Evolutionary conservation across 768 basidiomycete species (phyloP), one percentile per base, ranked within the genome.

Genomic region (Phanerochaete sordida): DNA sequence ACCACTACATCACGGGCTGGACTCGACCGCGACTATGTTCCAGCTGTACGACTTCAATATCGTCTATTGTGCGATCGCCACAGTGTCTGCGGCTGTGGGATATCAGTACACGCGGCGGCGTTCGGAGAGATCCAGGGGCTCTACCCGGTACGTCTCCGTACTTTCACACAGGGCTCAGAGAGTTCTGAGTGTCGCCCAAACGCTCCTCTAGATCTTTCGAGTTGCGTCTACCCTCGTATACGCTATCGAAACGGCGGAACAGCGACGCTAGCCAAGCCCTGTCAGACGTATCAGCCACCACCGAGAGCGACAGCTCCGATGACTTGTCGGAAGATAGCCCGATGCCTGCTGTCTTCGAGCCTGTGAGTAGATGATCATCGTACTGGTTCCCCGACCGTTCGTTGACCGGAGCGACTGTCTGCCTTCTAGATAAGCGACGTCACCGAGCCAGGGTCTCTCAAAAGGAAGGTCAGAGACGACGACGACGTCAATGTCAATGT

Each of bases 31-130:
- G 28, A 23, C 47, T 43, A 70, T 69, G 68, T 66, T 68, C 33
- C 68, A 62, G 3, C 49, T 69, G 49, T 65, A 65, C 61, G 68
- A 70, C 56, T 66, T 69, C 61, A 67, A 69, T 48, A 27, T 69
- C 57, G 64, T 69, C 4, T 66, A 64, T 21, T 64, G 66, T 59
- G 69, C 69, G 15, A 55, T 69, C 21, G 69, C 69, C 3, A 70
- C 68, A 3, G 43, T 69, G 46, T 68, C 69, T 31, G 68, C 68
- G 13, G 69, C 68, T 15, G 65, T 69, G 21, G 69, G 69, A 28
- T 69, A 69, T 59, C 56, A 50, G 35, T 60, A 60, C 44, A 27
- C 59, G 39, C n/a, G 58, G 59, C 55, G 58, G 43, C 35, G 27
- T 16, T 28, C 54, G 31, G 47, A 45, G 23, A 28, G 47, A n/a